Percentiles rank a stretch among this genome's conserved stretches.
phyloP scores from a whole-genome alignment of 352 stramenopile genomes.

The Phytophthora pini region DNA sequence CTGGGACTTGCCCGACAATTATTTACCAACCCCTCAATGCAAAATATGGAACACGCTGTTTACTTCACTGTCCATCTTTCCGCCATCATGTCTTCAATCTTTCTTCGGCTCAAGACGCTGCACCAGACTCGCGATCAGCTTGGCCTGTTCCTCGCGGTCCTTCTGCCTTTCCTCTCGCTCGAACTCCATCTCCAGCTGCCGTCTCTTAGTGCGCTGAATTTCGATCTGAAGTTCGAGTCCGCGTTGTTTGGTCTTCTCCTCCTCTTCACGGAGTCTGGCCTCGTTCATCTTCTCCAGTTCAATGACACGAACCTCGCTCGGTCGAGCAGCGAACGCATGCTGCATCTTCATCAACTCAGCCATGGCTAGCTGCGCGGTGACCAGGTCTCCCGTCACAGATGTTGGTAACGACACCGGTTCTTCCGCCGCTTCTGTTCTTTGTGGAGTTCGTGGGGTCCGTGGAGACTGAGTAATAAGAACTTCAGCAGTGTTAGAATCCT shows the following conservation, averaged over 20 bases:
- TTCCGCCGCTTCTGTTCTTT: constrained; percentile 4
- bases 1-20: too few species aligned
- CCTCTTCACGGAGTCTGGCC: constrained; percentile 32
- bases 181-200: constrained; percentile 35
- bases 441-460: neutral
- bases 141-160: constrained; percentile 36
- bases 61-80: neutral
- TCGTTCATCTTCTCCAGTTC: constrained; percentile 37
- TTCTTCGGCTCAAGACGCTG: constrained; percentile 26
- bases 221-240: constrained; percentile 38
- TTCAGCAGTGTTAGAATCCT: neutral
- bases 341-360: constrained; percentile 34
- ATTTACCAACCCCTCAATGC: neutral
- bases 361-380: constrained; percentile 25
- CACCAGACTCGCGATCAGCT: constrained; percentile 33
- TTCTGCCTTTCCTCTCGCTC: constrained; percentile 38
- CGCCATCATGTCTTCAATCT: constrained; percentile 1
- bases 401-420: neutral
- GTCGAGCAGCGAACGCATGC: constrained; percentile 16
- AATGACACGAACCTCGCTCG: constrained; percentile 11
- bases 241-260: constrained; percentile 37
- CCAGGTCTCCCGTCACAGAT: constrained; percentile 15
- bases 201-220: constrained; percentile 31
- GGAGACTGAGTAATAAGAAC: neutral
- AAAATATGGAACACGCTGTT: neutral